Percentiles rank a stretch among this genome's conserved stretches.
phyloP scores from a whole-genome alignment of 1,139 yeast genomes.

The Nakaseomyces kungkrabaensis region DNA sequence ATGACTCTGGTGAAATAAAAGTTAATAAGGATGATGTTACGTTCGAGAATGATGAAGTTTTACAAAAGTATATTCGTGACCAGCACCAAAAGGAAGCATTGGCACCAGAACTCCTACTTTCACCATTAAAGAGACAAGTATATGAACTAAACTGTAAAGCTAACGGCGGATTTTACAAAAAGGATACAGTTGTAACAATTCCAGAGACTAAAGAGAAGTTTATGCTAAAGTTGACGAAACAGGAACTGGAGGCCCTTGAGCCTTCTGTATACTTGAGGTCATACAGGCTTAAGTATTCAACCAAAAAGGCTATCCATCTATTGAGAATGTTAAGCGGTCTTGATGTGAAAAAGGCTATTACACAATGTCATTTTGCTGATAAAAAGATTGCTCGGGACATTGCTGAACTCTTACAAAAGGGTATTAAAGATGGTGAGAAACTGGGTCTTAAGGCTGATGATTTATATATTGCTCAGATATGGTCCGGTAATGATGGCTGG shows the following conservation, averaged over 20 bases:
- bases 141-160: slow-evolving; percentile 48
- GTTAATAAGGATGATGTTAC: slow-evolving; percentile 17
- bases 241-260: slow-evolving; percentile 70
- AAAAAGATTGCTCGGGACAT: slow-evolving; percentile 75
- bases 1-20: slow-evolving; percentile 6
- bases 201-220: slow-evolving; percentile 40
- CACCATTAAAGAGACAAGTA: slow-evolving; percentile 65
- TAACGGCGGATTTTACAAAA: slow-evolving; percentile 66
- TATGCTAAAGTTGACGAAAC: slow-evolving; percentile 45
- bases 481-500: slow-evolving; percentile 87
- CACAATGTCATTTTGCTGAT: slow-evolving; percentile 82
- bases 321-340: slow-evolving; percentile 62
- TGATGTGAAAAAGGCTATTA: slow-evolving; percentile 69
- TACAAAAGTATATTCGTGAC: slow-evolving; percentile 35
- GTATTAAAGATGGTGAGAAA: slow-evolving; percentile 57
- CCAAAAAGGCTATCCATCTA: slow-evolving; percentile 80
- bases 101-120: slow-evolving; percentile 40
- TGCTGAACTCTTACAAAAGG: slow-evolving; percentile 63
- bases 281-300: slow-evolving; percentile 70
- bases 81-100: slow-evolving; percentile 29
- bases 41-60: slow-evolving; percentile 32
- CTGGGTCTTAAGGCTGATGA: slow-evolving; percentile 51
- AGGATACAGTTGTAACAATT: slow-evolving; percentile 44
- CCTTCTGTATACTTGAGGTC: slow-evolving; percentile 76
- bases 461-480: slow-evolving; percentile 67